Evolutionary conservation across 345 rosid genomes (phyloP), one percentile per base, ranked within the genome.

Genomic region (Passiflora organensis): DNA sequence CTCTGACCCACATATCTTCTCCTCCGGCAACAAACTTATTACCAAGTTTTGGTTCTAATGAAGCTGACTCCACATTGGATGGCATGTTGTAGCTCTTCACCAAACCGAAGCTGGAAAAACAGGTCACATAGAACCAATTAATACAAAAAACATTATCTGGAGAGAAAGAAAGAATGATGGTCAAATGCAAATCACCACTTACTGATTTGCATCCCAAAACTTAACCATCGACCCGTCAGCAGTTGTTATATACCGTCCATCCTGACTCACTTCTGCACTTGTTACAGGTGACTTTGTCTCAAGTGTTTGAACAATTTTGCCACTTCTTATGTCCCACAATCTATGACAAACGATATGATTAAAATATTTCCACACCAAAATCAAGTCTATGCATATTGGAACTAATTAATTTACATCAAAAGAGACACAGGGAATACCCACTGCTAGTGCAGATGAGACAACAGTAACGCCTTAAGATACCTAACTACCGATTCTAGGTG

Each of bases 131-230:
- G n/a, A n/a, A 56, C 58, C 21, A 44, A 41, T 19, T 16, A 20
- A 39, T 13, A 49, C 32, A 48, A 1, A 41, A 37, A 46, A 47
- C 48, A 12, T 25, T 18, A 18, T 32, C 48, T 48, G 28, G 6
- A 50, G 0, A 32, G 14, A 36, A 23, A 15, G 5, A 45, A 48
- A 32, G 21, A 48, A n/a, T n/a, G n/a, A n/a, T n/a, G n/a, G n/a
- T n/a, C n/a, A n/a, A n/a, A 60, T 25, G 55, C 46, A 28, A 43
- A 51, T 22, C 47, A 21, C 23, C 63, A 77, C 96, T 73, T 78
- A 91, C 98, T 86, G 94, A 69, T 82, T 91, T 48, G 98, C 89
- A 73, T 91, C 96, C 96, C 98, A 91, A 63, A 91, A 91, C 72
- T 91, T 88, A 64, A 91, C 91, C 20, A 84, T 84, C 32, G 93